Evolutionary conservation across 768 basidiomycete genomes (phyloP), one percentile per base, ranked within the genome.

Genomic region (Daedaleopsis sinensis): DNA sequence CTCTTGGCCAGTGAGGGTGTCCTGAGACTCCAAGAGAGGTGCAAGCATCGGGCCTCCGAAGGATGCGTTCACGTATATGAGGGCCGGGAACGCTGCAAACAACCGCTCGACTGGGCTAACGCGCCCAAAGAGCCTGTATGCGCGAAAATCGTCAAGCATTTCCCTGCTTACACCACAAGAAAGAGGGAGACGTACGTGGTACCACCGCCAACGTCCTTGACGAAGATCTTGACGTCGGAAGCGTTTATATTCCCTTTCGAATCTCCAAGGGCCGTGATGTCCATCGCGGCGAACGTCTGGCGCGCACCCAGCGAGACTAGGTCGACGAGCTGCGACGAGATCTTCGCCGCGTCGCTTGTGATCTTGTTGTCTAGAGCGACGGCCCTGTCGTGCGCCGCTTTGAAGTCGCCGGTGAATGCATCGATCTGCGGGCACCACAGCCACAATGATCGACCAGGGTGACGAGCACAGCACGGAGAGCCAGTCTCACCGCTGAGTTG

Each of bases 141-240:
- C 32, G 16, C 38, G 27, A 19, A 21, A 11, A 21, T 1, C 36
- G 36, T 46, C 47, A 49, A 21, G 24, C 19, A n/a, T 10, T 8
- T 21, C 15, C 32, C n/a, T 36, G 27, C 10, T 10, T 6, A 4
- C 1, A 19, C 11, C 15, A 5, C 15, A n/a, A n/a, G n/a, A 27
- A 15, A 19, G 19, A 12, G 24, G 11, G 18, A 3, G 6, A 44
- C 44, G 27, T 50, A 49, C 27, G 37, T 2, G 1, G 55, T n/a
- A n/a, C n/a, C n/a, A n/a, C n/a, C n/a, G n/a, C n/a, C n/a, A n/a
- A 21, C 42, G 74, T 73, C 73, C 63, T 77, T 77, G 73, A 76
- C 68, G 66, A 76, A 77, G 46, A 70, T 66, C 55, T 75, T 50
- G 42, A 76, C 62, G 51, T 76, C 75, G 13, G 64, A 67, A 2